These are phyloP conservation scores for Hypoxylon sp. DNA, from an alignment of 2,329 filamentous ascomycete genomes.

Conservation along the genomic window DNA sequence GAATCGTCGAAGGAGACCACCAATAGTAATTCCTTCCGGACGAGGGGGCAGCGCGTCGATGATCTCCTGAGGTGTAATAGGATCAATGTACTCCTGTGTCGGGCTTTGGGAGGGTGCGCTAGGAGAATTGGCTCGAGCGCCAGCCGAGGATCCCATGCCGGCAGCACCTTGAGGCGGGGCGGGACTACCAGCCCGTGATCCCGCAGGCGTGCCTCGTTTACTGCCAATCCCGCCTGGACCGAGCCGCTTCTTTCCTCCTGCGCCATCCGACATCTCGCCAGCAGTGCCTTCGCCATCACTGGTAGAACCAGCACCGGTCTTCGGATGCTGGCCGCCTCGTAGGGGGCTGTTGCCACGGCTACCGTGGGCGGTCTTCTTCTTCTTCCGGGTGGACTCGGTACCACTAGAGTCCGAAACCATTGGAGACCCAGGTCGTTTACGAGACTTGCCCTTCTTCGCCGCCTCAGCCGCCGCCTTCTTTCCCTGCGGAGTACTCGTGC, in stretches of 20 bases:
- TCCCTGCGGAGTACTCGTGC: slow-evolving; percentile 70
- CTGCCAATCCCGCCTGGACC: slow-evolving; percentile 60
- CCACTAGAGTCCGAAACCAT: slow-evolving; percentile 92
- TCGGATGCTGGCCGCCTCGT: slow-evolving; percentile 60
- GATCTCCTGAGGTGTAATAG: slow-evolving; percentile 68
- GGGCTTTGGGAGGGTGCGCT: slow-evolving; percentile 44
- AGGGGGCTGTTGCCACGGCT: slow-evolving; percentile 71
- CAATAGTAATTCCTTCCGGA: slow-evolving; percentile 67
- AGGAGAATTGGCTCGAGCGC: slow-evolving; percentile 55
- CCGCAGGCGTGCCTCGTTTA: slow-evolving; percentile 67
- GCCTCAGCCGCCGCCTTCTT: slow-evolving; percentile 64
- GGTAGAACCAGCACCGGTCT: slow-evolving; percentile 69
- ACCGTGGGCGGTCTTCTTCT: slow-evolving; percentile 72
- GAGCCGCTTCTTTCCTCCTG: slow-evolving; percentile 67
- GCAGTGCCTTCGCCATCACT: slow-evolving; percentile 82
- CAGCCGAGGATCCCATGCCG: slow-evolving; percentile 35
- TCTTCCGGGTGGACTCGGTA: slow-evolving; percentile 87
- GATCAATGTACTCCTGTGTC: slow-evolving; percentile 39
- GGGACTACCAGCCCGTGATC: slow-evolving; percentile 75
- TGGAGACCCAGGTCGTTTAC: slow-evolving; percentile 89
- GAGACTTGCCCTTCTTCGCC: slow-evolving; percentile 70
- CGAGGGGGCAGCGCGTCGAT: slow-evolving; percentile 66
- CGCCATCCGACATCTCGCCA: slow-evolving; percentile 75
- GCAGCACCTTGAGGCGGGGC: slow-evolving; percentile 58
- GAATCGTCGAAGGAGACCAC: slow-evolving; percentile 69